phyloP scores from a whole-genome alignment of 2,329 filamentous ascomycete genomes.

The Penicillium sclerotiorum region DNA sequence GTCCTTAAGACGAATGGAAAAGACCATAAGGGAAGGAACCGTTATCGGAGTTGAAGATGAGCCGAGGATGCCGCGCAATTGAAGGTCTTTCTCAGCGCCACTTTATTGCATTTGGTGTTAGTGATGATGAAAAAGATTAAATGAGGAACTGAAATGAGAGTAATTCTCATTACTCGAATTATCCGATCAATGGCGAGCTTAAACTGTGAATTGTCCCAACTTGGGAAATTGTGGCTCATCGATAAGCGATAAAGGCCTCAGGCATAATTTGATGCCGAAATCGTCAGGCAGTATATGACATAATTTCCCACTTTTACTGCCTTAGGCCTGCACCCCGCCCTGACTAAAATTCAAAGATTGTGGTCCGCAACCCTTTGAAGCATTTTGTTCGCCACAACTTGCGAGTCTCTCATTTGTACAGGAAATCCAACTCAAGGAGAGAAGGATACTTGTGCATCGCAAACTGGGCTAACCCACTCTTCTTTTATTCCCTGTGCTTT shows the following conservation, averaged over 20 bases:
- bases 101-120: neutral
- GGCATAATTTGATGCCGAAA: slow-evolving; percentile 6
- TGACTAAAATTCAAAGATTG: slow-evolving; percentile 37
- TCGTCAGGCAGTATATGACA: slow-evolving; percentile 20
- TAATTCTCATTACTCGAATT: no score
- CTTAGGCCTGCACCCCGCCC: slow-evolving; percentile 30
- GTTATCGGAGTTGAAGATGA: slow-evolving; percentile 13
- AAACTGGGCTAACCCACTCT: neutral
- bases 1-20: neutral
- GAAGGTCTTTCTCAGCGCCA: no score
- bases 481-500: slow-evolving; percentile 9
- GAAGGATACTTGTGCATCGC: neutral
- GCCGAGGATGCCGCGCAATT: neutral
- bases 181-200: no score
- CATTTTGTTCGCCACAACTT: slow-evolving; percentile 17
- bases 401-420: slow-evolving; percentile 1
- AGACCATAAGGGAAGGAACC: neutral
- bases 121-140: neutral
- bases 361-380: slow-evolving; percentile 20
- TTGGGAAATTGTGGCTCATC: neutral
- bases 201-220: neutral
- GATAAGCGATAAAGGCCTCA: slow-evolving; percentile 29
- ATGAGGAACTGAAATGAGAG: no score
- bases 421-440: neutral
- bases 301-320: slow-evolving; percentile 20